Evolutionary conservation across 768 basidiomycete genomes (phyloP), one percentile per base, ranked within the genome.

Genomic region (Russula ochroleuca): DNA sequence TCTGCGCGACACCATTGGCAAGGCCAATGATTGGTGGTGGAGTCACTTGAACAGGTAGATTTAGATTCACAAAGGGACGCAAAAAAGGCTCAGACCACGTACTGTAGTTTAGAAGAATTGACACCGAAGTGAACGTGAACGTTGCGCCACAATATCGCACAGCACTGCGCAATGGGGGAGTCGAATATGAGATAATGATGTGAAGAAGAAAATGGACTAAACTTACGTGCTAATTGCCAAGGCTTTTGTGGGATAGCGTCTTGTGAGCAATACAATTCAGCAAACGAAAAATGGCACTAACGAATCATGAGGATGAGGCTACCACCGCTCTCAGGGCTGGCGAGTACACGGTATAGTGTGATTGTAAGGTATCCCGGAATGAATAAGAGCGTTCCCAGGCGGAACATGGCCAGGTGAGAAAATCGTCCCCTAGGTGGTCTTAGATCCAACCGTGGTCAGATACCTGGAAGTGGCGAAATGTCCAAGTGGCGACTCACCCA

Each of bases 1-100:
- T 94, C 75, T 99, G 97, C 0, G 94, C 97, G 23, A 96, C 85
- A 19, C 96, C 97, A 71, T 98, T 99, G 11, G 96, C 92, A 63
- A 92, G 85, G 8, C 94, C 92, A 45, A 98, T 85, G 9, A 92
- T 85, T 43, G 82, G 81, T 1, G 94, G 93, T 2, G 96, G 94
- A 0, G 94, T 92, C 90, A 96, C 92, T 94, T 63, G 52, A 61
- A 51, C 62, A 51, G 61, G 68, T 45, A 5, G 49, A 25, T 25
- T 57, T 61, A 57, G 38, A 38, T 11, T 15, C 45, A 65, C 40
- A 31, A 52, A 60, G 56, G 31, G 10, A 57, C 17, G 1, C 1
- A 23, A 37, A 3, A 56, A 21, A 40, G 8, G 35, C 28, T 19
- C 25, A 48, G 21, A 53, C 13, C 9, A 72, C 81, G 31, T 72